Conservation (phyloP, 2,329 filamentous ascomycete species). For the Penicillium olsonii region DNA sequence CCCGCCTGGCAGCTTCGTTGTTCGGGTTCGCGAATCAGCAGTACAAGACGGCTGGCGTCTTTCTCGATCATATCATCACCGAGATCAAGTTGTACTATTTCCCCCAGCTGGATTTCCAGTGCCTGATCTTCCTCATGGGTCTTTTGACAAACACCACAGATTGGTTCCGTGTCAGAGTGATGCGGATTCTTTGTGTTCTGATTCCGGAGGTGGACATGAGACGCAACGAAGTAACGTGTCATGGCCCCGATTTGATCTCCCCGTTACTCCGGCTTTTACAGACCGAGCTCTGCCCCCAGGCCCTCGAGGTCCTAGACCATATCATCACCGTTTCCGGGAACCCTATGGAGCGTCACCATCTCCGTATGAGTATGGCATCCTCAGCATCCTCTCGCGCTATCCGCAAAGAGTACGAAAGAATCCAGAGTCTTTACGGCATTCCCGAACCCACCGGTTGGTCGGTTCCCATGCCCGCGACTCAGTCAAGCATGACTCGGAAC, state of each 20-base stretch:
- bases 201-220: slow-evolving; percentile 93
- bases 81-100: slow-evolving; percentile 78
- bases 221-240: slow-evolving; percentile 81
- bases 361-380: slow-evolving; percentile 97
- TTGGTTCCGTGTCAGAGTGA: slow-evolving; percentile 91
- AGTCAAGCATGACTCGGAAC: slow-evolving; percentile 79
- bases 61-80: slow-evolving; percentile 71
- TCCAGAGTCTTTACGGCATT: slow-evolving; percentile 93
- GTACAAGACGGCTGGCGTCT: slow-evolving; percentile 70
- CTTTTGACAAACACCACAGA: slow-evolving; percentile 83
- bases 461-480: slow-evolving; percentile 86
- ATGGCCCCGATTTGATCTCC: slow-evolving; percentile 93
- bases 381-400: slow-evolving; percentile 76
- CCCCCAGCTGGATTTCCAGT: slow-evolving; percentile 77
- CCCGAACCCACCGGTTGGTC: slow-evolving; percentile 96
- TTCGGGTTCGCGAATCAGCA: slow-evolving; percentile 68
- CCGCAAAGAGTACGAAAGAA: slow-evolving; percentile 91
- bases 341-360: slow-evolving; percentile 88
- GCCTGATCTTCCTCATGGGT: slow-evolving; percentile 86
- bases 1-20: slow-evolving; percentile 68
- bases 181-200: slow-evolving; percentile 82
- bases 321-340: slow-evolving; percentile 93
- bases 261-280: slow-evolving; percentile 85
- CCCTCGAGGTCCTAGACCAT: slow-evolving; percentile 86
- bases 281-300: slow-evolving; percentile 91